Evolutionary conservation across 441 rosid genomes (phyloP), one percentile per base, ranked within the genome.

Genomic region (Geranium incanum): DNA sequence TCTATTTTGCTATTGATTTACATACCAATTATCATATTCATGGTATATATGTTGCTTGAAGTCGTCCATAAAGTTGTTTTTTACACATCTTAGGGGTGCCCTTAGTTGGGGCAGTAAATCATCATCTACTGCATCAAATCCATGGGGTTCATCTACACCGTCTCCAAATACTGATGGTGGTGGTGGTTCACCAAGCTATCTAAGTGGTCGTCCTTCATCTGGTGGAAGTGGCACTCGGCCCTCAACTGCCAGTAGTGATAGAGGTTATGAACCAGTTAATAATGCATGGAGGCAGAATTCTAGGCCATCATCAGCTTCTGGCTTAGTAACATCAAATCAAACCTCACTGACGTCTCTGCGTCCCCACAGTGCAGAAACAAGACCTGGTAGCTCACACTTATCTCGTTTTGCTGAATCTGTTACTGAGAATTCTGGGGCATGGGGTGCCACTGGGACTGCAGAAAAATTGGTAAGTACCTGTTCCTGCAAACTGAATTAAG

Each of bases 231-330:
- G 90, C 75, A 91, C 95, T 71, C 89, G 96, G 43, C 98, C 99
- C 71, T 93, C 98, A 45, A 91, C 97, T 5, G 97, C 95, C 0
- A 89, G 92, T 72, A 90, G 99, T 72, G 98, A 93, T 69, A 89
- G 82, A 79, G 82, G 81, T 66, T 83, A 79, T 64, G 99, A 95
- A 21, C 78, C 90, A 68, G 71, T 79, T 71, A 70, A 84, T 67
- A 81, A 69, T 82, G 89, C 86, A 36, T 86, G 94, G 95, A 84
- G 88, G 78, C 78, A 97, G 38, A 87, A 80, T 84, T 91, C 97
- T 69, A 85, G 99, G 77, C 99, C 99, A 69, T 90, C 96, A 15
- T 96, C 99, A 60, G 95, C 99, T 75, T 96, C 99, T 70, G 98
- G 97, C 45, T 83, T 81, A 67, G 75, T 89, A 74, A 74, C 95